Evolutionary conservation across 257 asterid genomes (phyloP).

Genomic region (Eustoma russellianum): DNA sequence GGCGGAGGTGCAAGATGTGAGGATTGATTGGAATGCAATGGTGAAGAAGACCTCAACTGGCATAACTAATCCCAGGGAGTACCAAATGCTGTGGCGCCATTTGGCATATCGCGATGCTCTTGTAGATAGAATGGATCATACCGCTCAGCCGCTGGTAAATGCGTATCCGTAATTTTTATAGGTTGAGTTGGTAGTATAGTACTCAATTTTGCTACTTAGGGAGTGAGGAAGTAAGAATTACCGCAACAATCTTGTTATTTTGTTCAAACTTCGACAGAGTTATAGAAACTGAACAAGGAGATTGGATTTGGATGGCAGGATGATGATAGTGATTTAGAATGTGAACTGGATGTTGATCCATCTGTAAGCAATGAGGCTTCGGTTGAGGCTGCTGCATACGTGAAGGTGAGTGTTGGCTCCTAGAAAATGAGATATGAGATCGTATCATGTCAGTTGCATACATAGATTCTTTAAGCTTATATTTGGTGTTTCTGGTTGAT

Average conservation of each 20-base stretch:
- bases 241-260: too few species aligned
- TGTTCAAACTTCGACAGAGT: neutral
- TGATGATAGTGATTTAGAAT: constrained; percentile 74
- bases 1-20: constrained; percentile 39
- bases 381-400: constrained; percentile 72
- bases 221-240: neutral
- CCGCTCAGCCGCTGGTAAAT: constrained; percentile 40
- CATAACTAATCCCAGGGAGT: constrained; percentile 59
- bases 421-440: too few species aligned
- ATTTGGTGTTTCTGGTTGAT: neutral
- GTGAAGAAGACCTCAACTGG: constrained; percentile 60
- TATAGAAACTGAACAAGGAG: neutral
- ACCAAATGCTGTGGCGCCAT: constrained; percentile 76
- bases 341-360: constrained; percentile 60
- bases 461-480: too few species aligned
- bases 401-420: constrained; percentile 30
- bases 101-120: constrained; percentile 61
- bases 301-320: constrained; percentile 35
- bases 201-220: neutral
- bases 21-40: constrained; percentile 61
- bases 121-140: constrained; percentile 27
- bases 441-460: too few species aligned
- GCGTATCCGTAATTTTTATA: too few species aligned
- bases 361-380: constrained; percentile 52
- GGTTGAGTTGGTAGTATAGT: neutral